Evolutionary conservation across 1,284 basidiomycete genomes (phyloP).

Genomic region (Agaricales sp.): DNA sequence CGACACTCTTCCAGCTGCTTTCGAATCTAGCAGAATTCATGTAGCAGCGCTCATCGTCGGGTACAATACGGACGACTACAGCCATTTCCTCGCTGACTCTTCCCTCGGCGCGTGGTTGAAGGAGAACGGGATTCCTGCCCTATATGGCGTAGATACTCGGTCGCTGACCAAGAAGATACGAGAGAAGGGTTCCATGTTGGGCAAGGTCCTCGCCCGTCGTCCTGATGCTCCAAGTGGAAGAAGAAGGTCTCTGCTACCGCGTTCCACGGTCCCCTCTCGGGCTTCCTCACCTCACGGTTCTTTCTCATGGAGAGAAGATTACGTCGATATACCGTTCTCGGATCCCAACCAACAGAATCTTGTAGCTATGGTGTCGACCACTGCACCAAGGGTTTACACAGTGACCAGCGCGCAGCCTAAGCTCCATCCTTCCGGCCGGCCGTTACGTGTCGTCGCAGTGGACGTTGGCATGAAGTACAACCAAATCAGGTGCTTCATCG

Average conservation of each 20-base stretch:
- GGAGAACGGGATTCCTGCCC: slow-evolving; percentile 90
- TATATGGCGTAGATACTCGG: slow-evolving; percentile 95
- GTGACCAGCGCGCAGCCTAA: slow-evolving; percentile 42
- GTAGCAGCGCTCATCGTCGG: slow-evolving; percentile 88
- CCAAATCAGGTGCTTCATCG: slow-evolving; percentile 94
- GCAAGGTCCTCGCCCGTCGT: slow-evolving; percentile 64
- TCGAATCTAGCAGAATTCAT: slow-evolving; percentile 95
- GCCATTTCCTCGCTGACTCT: slow-evolving; percentile 88
- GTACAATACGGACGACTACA: slow-evolving; percentile 91
- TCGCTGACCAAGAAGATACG: slow-evolving; percentile 95
- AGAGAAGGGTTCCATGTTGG: slow-evolving; percentile 90
- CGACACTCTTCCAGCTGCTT: slow-evolving; percentile 66
- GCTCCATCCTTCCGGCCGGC: slow-evolving; percentile 72
- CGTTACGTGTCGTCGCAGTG: slow-evolving; percentile 80
- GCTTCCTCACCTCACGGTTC: slow-evolving; percentile 42
- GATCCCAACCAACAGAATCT: slow-evolving; percentile 91
- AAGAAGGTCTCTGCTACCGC: slow-evolving; percentile 20
- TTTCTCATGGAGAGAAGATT: slow-evolving; percentile 71
- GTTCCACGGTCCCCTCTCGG: slow-evolving; percentile 35
- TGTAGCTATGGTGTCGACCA: slow-evolving; percentile 81
- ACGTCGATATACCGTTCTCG: slow-evolving; percentile 71
- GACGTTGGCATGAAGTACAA: slow-evolving; percentile 99
- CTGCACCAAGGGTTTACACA: slow-evolving; percentile 62
- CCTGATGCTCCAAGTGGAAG: slow-evolving; percentile 27
- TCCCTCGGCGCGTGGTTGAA: slow-evolving; percentile 91